Conservation (phyloP, 257 asterid species). For the Rehmannia glutinosa region DNA sequence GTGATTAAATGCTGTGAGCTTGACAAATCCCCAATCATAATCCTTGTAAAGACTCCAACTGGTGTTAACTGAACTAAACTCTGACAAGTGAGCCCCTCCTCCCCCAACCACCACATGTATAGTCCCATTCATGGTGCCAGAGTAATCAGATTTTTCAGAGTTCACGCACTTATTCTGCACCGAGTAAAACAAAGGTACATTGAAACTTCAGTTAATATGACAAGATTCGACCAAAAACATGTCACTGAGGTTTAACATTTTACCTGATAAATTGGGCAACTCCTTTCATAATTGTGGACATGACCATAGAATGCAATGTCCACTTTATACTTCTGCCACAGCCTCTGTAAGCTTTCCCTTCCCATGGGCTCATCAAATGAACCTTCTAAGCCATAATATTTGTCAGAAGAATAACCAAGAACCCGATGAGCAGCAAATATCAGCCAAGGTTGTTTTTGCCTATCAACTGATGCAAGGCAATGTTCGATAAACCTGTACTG, state of each 20-base stretch:
- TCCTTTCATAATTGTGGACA: slow-evolving; percentile 57
- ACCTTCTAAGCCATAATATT: slow-evolving; percentile 44
- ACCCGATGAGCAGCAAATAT: slow-evolving; percentile 51
- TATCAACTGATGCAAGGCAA: slow-evolving; percentile 48
- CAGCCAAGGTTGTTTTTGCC: slow-evolving; percentile 55
- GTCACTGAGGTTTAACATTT: neutral
- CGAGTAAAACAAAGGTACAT: no score
- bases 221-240: neutral
- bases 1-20: slow-evolving; percentile 64
- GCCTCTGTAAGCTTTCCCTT: slow-evolving; percentile 55
- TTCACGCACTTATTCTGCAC: slow-evolving; percentile 58
- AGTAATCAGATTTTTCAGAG: slow-evolving; percentile 41
- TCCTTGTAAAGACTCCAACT: slow-evolving; percentile 76
- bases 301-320: slow-evolving; percentile 61
- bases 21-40: slow-evolving; percentile 68
- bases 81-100: slow-evolving; percentile 65
- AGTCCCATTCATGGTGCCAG: slow-evolving; percentile 69
- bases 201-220: no score
- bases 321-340: slow-evolving; percentile 64
- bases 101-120: slow-evolving; percentile 76
- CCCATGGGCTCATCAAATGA: slow-evolving; percentile 67
- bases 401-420: slow-evolving; percentile 54
- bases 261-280: slow-evolving; percentile 59
- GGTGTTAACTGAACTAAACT: slow-evolving; percentile 41
- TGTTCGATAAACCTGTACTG: slow-evolving; percentile 48